These are phyloP conservation scores for Phytophthora constricta DNA, from an alignment of 352 stramenopile species.

Conservation along the genomic window DNA sequence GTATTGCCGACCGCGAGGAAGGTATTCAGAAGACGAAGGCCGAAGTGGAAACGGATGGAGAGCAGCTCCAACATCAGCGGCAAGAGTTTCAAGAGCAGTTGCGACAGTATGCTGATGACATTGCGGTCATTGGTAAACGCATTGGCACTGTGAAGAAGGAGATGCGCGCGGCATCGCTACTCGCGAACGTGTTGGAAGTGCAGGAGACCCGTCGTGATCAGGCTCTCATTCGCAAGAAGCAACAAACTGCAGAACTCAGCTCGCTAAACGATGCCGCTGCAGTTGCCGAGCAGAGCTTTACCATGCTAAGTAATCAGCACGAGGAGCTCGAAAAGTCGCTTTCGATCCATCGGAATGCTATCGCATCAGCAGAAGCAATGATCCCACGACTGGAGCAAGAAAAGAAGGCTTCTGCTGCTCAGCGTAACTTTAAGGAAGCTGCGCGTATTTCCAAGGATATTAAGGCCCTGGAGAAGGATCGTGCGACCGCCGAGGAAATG, in stretches of 20 bases:
- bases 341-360: slow-evolving; percentile 77
- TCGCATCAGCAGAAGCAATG: slow-evolving; percentile 80
- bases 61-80: slow-evolving; percentile 66
- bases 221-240: slow-evolving; percentile 73
- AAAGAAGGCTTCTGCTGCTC: slow-evolving; percentile 76
- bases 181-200: slow-evolving; percentile 72
- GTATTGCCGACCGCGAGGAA: slow-evolving; percentile 77
- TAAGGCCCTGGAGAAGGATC: slow-evolving; percentile 87
- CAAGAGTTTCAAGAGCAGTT: slow-evolving; percentile 62
- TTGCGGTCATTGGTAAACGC: slow-evolving; percentile 64
- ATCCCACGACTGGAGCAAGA: slow-evolving; percentile 82
- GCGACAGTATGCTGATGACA: slow-evolving; percentile 53
- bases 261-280: slow-evolving; percentile 71
- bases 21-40: slow-evolving; percentile 75
- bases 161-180: slow-evolving; percentile 66
- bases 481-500: slow-evolving; percentile 78
- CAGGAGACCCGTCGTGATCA: slow-evolving; percentile 77
- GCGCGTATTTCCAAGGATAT: slow-evolving; percentile 88
- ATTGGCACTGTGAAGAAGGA: slow-evolving; percentile 71
- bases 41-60: slow-evolving; percentile 74
- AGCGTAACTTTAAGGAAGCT: slow-evolving; percentile 90
- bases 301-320: slow-evolving; percentile 75
- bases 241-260: slow-evolving; percentile 73
- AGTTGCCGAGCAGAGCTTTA: slow-evolving; percentile 78
- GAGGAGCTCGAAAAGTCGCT: slow-evolving; percentile 82